These are phyloP conservation scores for Ascomycota sp. DNA, from an alignment of 2,329 filamentous ascomycete genomes.

Conservation along the genomic window DNA sequence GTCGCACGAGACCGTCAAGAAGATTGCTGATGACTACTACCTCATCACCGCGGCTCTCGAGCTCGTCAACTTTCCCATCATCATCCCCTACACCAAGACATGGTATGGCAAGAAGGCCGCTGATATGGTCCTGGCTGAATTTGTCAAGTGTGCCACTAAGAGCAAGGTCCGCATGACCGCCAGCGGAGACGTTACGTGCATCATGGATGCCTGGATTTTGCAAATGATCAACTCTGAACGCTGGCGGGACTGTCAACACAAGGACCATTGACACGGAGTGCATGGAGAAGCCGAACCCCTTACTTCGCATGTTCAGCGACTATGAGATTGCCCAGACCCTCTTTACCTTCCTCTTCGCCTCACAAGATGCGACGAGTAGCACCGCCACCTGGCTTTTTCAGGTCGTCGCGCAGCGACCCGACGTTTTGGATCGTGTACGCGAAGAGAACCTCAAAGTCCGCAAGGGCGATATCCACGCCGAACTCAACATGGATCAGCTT, in stretches of 20 bases:
- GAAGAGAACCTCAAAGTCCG: slow-evolving; percentile 71
- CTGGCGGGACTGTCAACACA: slow-evolving; percentile 60
- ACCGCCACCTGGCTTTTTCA: slow-evolving; percentile 93
- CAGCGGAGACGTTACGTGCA: slow-evolving; percentile 71
- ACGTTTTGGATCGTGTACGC: slow-evolving; percentile 71
- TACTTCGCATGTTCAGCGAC: slow-evolving; percentile 75
- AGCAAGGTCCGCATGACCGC: slow-evolving; percentile 81
- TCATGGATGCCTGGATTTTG: slow-evolving; percentile 89
- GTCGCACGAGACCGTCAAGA: slow-evolving; percentile 72
- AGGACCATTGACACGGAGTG: slow-evolving; percentile 47
- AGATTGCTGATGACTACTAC: slow-evolving; percentile 92
- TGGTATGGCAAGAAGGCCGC: slow-evolving; percentile 96
- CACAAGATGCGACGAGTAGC: slow-evolving; percentile 89
- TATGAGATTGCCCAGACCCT: slow-evolving; percentile 83
- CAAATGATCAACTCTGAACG: slow-evolving; percentile 68
- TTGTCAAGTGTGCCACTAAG: slow-evolving; percentile 80
- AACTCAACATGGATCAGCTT: slow-evolving; percentile 64
- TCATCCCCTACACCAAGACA: slow-evolving; percentile 82
- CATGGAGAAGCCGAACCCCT: slow-evolving; percentile 59
- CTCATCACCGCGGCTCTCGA: slow-evolving; percentile 89
- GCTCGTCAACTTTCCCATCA: slow-evolving; percentile 95
- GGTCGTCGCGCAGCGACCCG: slow-evolving; percentile 80
- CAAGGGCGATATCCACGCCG: slow-evolving; percentile 50
- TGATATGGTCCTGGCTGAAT: slow-evolving; percentile 78
- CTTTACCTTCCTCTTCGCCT: slow-evolving; percentile 93